phyloP scores from a whole-genome alignment of 2,329 filamentous ascomycete genomes.

The Aspergillus felis region DNA sequence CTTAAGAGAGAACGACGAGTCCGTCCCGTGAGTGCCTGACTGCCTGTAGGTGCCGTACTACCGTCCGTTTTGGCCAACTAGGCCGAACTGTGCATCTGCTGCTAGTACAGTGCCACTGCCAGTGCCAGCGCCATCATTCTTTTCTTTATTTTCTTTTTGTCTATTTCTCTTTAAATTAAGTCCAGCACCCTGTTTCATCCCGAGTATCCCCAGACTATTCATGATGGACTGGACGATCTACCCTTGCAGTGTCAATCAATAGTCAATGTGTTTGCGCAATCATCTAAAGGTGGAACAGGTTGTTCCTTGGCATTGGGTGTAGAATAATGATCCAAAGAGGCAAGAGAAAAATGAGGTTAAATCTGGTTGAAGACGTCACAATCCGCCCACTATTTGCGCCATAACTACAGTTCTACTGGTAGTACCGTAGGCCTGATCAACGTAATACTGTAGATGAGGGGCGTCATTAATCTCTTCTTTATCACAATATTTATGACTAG shows the following conservation, averaged over 20 bases:
- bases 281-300: background rate
- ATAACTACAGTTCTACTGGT: background rate
- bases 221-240: background rate
- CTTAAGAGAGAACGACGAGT: background rate
- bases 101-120: background rate
- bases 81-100: background rate
- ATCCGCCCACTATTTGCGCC: background rate
- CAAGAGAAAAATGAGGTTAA: conserved; percentile 1
- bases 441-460: background rate
- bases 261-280: background rate
- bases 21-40: background rate
- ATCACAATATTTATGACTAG: background rate
- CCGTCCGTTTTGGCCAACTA: background rate
- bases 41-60: background rate
- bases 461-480: background rate
- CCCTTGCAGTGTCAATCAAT: background rate
- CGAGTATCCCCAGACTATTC: background rate
- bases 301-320: background rate
- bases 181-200: background rate
- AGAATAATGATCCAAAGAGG: background rate
- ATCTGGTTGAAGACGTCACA: conserved; percentile 15
- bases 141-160: background rate
- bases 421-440: no score
- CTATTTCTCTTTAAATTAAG: background rate
- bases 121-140: background rate